Evolutionary conservation across 805 yeast species (phyloP).

Genomic region (Cyberlindnera mrakii): DNA sequence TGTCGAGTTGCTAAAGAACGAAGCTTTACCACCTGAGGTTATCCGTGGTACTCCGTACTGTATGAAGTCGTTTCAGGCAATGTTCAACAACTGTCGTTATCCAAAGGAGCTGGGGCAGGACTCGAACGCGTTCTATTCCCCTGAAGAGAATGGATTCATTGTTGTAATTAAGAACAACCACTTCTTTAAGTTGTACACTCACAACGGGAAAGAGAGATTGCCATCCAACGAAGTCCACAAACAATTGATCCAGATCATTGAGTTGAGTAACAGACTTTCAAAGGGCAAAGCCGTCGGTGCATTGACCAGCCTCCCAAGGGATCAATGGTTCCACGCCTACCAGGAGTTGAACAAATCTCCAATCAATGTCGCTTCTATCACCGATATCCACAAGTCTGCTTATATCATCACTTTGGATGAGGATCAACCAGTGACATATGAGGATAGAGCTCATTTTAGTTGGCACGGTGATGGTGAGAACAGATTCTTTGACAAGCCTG

Average conservation of each 20-base stretch:
- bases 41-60: conserved; percentile 80
- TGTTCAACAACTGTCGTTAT: conserved; percentile 86
- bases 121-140: conserved; percentile 46
- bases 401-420: conserved; percentile 81
- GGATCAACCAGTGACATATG: conserved; percentile 62
- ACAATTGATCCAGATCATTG: conserved; percentile 53
- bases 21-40: conserved; percentile 73
- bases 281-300: conserved; percentile 50
- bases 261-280: conserved; percentile 24
- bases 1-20: conserved; percentile 58
- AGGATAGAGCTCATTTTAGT: conserved; percentile 74
- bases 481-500: conserved; percentile 88
- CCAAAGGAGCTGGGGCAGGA: conserved; percentile 63
- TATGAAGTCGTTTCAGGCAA: conserved; percentile 85
- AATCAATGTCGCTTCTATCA: conserved; percentile 52
- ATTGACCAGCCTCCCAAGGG: conserved; percentile 81
- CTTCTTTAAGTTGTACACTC: conserved; percentile 72
- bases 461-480: conserved; percentile 97
- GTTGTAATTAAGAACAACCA: conserved; percentile 70
- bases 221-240: conserved; percentile 44
- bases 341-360: conserved; percentile 53
- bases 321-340: conserved; percentile 65
- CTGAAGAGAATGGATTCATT: conserved; percentile 53
- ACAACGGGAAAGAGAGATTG: conserved; percentile 37
- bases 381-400: conserved; percentile 68